Percentiles rank a stretch among this genome's conserved stretches.
Evolutionary conservation across 2,329 filamentous ascomycete genomes (phyloP).

Genomic region (Domatiomyces catenatus): DNA sequence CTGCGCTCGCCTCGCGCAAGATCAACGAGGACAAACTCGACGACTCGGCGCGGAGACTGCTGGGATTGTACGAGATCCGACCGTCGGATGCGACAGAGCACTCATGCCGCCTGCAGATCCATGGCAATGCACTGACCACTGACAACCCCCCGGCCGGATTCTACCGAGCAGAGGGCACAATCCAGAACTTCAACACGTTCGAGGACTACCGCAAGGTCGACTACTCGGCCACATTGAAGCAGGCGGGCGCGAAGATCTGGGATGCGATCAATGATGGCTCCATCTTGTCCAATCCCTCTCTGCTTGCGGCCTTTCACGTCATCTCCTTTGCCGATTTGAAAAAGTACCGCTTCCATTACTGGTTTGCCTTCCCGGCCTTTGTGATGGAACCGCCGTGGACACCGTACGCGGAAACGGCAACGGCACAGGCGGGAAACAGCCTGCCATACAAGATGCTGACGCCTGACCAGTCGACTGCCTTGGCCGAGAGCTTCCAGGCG

Average conservation of each 20-base stretch:
- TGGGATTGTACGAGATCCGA: conserved; percentile 79
- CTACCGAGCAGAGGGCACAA: conserved; percentile 78
- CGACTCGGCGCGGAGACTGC: conserved; percentile 71
- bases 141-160: conserved; percentile 59
- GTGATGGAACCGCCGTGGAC: conserved; percentile 80
- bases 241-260: conserved; percentile 80
- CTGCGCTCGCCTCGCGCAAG: conserved; percentile 78
- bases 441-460: conserved; percentile 33
- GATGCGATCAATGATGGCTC: conserved; percentile 93
- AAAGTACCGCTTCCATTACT: conserved; percentile 95
- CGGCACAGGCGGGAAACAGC: conserved; percentile 3
- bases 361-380: conserved; percentile 89
- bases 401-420: conserved; percentile 27
- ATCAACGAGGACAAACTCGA: conserved; percentile 95
- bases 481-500: conserved; percentile 72
- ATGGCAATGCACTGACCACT: conserved; percentile 69
- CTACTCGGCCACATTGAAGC: conserved; percentile 60
- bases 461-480: conserved; percentile 54
- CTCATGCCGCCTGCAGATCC: conserved; percentile 79
- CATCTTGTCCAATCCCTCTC: conserved; percentile 85
- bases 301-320: conserved; percentile 75
- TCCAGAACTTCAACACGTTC: conserved; percentile 91
- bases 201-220: conserved; percentile 82
- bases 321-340: conserved; percentile 92
- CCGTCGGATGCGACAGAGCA: conserved; percentile 53